Conservation (phyloP, 2,329 filamentous ascomycete genomes). For the Colletotrichum simmondsii region DNA sequence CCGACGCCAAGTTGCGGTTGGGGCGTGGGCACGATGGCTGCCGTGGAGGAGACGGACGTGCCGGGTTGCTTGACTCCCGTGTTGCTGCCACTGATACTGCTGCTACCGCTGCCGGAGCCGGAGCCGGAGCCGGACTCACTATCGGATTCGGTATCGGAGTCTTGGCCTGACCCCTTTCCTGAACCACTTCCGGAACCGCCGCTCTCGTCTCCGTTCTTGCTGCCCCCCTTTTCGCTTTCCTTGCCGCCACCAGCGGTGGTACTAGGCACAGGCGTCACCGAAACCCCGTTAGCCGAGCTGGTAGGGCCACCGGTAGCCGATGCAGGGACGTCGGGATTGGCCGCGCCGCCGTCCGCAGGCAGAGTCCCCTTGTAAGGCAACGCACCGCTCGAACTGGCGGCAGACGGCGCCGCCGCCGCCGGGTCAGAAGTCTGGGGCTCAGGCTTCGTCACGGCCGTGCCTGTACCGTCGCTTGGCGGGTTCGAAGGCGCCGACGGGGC, state of each 20-base stretch:
- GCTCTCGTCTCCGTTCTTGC: neutral
- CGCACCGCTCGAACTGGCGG: neutral
- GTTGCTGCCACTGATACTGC: neutral
- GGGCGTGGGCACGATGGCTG: neutral
- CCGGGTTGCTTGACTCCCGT: neutral
- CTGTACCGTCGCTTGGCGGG: neutral
- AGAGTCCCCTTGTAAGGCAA: neutral
- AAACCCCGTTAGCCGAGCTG: neutral
- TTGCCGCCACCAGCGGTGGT: neutral
- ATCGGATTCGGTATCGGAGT: neutral
- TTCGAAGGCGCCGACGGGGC: neutral
- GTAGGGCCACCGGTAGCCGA: neutral
- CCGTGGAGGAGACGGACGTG: neutral
- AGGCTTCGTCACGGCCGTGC: neutral
- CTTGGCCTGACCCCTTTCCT: neutral
- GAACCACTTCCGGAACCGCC: neutral
- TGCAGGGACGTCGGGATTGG: neutral
- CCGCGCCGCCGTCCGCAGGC: neutral
- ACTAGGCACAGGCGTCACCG: neutral
- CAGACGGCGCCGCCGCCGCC: neutral
- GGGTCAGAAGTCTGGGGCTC: neutral
- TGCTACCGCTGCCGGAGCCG: neutral
- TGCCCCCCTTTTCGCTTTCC: neutral
- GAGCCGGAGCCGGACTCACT: neutral
- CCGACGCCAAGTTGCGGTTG: constrained; percentile 1